phyloP scores from a whole-genome alignment of 768 basidiomycete genomes.

The Pulveroboletus sp. region DNA sequence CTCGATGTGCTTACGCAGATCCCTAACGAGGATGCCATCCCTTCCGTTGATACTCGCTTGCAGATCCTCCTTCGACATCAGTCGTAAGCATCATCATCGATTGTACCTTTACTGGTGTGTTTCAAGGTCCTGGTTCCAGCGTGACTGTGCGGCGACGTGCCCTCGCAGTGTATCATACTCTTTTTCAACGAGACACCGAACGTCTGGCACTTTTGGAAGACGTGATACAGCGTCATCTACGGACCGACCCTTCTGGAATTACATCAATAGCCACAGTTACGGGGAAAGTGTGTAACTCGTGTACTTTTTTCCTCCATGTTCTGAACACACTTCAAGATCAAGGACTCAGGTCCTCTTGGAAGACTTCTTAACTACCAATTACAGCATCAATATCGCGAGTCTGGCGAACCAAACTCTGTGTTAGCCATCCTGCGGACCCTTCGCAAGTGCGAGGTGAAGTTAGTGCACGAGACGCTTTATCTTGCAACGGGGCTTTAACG shows the following conservation, averaged over 20 bases:
- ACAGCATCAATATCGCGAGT: constrained; percentile 11
- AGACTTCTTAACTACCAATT: constrained; percentile 22
- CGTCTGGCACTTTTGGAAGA: constrained; percentile 41
- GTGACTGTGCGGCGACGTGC: constrained; percentile 57
- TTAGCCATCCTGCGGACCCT: constrained; percentile 21
- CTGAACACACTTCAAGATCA: constrained; percentile 18
- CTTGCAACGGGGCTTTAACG: background rate
- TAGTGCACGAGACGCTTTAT: constrained; percentile 3
- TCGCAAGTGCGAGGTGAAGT: constrained; percentile 22
- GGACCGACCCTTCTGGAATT: constrained; percentile 8
- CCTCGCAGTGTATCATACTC: constrained; percentile 50
- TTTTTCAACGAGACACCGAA: constrained; percentile 45
- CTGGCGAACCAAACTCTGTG: background rate
- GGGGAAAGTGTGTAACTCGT: constrained; percentile 20
- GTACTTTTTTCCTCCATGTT: background rate
- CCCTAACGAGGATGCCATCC: constrained; percentile 64
- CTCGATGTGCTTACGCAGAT: constrained; percentile 61
- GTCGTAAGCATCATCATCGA: constrained; percentile 59
- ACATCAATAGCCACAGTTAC: constrained; percentile 7
- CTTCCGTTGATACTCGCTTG: constrained; percentile 66
- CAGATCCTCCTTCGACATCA: constrained; percentile 63
- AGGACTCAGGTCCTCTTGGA: constrained; percentile 19
- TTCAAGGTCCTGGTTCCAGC: constrained; percentile 33
- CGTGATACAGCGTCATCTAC: constrained; percentile 11
- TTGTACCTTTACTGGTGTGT: background rate